Evolutionary conservation across 2,329 filamentous ascomycete species (phyloP).

Genomic region (Endoconidiophora polonica): DNA sequence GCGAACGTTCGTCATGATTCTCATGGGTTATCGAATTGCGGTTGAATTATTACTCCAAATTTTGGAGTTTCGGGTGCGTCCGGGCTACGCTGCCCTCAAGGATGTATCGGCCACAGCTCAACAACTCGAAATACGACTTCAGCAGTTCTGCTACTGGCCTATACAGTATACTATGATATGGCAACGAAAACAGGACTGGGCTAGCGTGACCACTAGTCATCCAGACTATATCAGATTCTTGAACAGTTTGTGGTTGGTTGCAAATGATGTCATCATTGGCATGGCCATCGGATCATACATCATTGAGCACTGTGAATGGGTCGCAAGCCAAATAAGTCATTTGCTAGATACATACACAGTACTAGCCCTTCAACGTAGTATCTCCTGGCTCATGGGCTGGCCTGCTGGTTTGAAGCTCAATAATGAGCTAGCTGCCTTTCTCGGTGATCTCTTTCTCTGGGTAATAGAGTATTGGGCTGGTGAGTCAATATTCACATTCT

Average conservation of each 20-base stretch:
- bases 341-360: conserved; percentile 72
- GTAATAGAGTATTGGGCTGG: conserved; percentile 96
- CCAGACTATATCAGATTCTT: conserved; percentile 98
- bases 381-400: conserved; percentile 90
- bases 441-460: conserved; percentile 93
- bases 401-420: conserved; percentile 92
- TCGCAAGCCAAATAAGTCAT: conserved; percentile 61
- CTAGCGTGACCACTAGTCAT: conserved; percentile 85
- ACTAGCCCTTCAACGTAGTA: conserved; percentile 71
- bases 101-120: conserved; percentile 94
- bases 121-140: conserved; percentile 88
- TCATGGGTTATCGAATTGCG: conserved; percentile 63
- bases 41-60: conserved; percentile 65
- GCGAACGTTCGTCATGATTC: conserved; percentile 53
- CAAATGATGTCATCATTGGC: conserved; percentile 96
- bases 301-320: conserved; percentile 79
- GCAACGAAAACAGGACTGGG: conserved; percentile 83
- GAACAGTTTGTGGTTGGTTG: conserved; percentile 95
- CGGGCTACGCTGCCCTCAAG: conserved; percentile 71
- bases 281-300: conserved; percentile 94
- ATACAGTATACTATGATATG: conserved; percentile 87
- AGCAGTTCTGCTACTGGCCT: conserved; percentile 98
- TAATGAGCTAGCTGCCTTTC: conserved; percentile 77
- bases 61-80: conserved; percentile 69
- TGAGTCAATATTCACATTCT: conserved; percentile 24